phyloP scores from a whole-genome alignment of 352 stramenopile species.

The Phytophthora sp. region DNA sequence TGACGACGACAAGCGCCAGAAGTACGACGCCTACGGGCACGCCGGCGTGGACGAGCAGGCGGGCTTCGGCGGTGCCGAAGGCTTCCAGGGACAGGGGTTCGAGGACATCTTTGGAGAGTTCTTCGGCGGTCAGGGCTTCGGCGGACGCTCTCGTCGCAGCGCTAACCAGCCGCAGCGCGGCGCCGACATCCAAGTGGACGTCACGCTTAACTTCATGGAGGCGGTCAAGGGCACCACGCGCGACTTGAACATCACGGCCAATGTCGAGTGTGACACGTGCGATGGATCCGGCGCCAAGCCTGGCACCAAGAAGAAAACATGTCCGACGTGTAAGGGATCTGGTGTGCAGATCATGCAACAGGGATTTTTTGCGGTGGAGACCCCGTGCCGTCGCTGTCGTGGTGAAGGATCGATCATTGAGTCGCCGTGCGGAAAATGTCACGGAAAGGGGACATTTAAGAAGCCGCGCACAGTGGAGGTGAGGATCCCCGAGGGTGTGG shows the following conservation, averaged over 20 bases:
- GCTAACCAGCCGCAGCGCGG: conserved; percentile 87
- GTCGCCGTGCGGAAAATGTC: conserved; percentile 80
- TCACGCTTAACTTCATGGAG: conserved; percentile 95
- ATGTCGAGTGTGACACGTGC: conserved; percentile 83
- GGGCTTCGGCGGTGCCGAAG: conserved; percentile 62
- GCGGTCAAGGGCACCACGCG: conserved; percentile 92
- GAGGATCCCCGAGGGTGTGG: conserved; percentile 95
- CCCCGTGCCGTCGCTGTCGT: conserved; percentile 81
- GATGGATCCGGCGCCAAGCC: conserved; percentile 84
- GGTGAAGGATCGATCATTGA: conserved; percentile 87
- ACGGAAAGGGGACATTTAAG: conserved; percentile 80
- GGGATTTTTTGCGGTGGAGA: conserved; percentile 91
- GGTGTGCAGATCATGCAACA: conserved; percentile 89
- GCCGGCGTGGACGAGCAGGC: conserved; percentile 93
- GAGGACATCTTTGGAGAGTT: conserved; percentile 92
- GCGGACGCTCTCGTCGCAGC: conserved; percentile 64
- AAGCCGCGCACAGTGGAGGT: conserved; percentile 94
- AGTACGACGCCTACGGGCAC: conserved; percentile 96
- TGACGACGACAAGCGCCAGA: conserved; percentile 92
- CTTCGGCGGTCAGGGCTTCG: conserved; percentile 82
- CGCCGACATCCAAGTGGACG: conserved; percentile 94
- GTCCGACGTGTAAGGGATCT: conserved; percentile 79
- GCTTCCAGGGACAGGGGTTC: conserved; percentile 78
- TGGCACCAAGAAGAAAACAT: conserved; percentile 83
- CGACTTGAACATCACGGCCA: conserved; percentile 84